Evolutionary conservation across 2,329 filamentous ascomycete genomes (phyloP).

Genomic region (Trichoderma oligosporum): DNA sequence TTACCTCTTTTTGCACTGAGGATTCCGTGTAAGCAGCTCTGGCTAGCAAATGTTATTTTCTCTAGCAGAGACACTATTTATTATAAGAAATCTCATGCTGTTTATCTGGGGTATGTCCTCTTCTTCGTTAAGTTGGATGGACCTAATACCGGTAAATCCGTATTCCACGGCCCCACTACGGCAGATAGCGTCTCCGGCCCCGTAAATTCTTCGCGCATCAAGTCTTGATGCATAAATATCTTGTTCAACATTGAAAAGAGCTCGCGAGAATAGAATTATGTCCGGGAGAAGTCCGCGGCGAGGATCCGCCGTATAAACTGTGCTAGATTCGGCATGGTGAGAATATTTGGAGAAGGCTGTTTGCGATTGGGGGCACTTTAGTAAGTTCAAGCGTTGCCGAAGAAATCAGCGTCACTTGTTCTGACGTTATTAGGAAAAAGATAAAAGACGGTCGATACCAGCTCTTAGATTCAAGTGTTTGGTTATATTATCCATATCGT

Average conservation of each 20-base stretch:
- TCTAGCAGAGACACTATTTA: no score
- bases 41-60: background rate
- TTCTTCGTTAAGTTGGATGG: background rate
- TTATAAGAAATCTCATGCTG: background rate
- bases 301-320: background rate
- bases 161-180: conserved; percentile 11
- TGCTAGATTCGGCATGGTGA: background rate
- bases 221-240: background rate
- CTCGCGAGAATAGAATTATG: background rate
- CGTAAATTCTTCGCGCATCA: background rate
- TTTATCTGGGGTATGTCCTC: background rate
- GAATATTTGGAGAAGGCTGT: no score
- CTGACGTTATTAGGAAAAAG: no score
- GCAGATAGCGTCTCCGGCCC: background rate
- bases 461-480: no score
- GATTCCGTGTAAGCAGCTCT: no score
- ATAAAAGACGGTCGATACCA: no score
- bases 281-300: background rate
- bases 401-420: no score
- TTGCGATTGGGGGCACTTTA: background rate
- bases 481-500: no score
- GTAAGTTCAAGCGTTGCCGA: background rate
- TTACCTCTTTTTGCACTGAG: no score
- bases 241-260: background rate
- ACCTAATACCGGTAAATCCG: conserved; percentile 13